Base-by-base conservation (phyloP, 1,139 yeast genomes). In the Blastobotrys indianensis region DNA sequence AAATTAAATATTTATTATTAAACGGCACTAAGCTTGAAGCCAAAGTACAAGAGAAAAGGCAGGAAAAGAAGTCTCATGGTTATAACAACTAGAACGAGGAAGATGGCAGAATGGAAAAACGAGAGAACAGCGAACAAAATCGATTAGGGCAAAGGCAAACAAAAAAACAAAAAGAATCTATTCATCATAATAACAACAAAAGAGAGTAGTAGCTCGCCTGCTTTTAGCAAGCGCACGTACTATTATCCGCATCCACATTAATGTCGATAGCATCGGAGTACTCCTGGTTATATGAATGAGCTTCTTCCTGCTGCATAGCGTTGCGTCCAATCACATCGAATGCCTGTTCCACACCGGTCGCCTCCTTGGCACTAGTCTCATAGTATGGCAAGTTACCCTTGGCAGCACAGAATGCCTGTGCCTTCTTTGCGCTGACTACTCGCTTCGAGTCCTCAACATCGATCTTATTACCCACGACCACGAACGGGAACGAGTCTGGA, bases 231-330 rank as follows among this genome's bases (percentile, higher is more conserved):
- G 82, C 82, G 73, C 97, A 90, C 10, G 82, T 77, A 49, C 79
- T 73, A 47, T 77, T 70, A 50, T 87, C 96, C 46, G 82, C 82
- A 60, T 90, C 97, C 61, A 90, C 76, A 62, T 87, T 94, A 60
- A 92, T 90, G 66, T 90, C 90, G 54, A 92, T 90, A 37, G 97
- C 97, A 66, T 92, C 97, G 45, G 94, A 85, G 65, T 87, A 90
- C 66, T 92, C 97, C 61, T 88, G 96, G 57, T 82, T 84, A 54
- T 85, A 87, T 51, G 85, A 87, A 54, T 85, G 85, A 44, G 92
- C 94, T 55, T 84, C 88, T 59, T 82, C 83, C 63, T 85, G 94
- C 64, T 90, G 95, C 58, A 92, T 73, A 0, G 98, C 98, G 72
- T 86, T 87, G 61, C 95, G 79, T 32, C 97, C 97, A 59, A 92